Evolutionary conservation across 257 asterid species (phyloP).

Genomic region (Ballota nigra): DNA sequence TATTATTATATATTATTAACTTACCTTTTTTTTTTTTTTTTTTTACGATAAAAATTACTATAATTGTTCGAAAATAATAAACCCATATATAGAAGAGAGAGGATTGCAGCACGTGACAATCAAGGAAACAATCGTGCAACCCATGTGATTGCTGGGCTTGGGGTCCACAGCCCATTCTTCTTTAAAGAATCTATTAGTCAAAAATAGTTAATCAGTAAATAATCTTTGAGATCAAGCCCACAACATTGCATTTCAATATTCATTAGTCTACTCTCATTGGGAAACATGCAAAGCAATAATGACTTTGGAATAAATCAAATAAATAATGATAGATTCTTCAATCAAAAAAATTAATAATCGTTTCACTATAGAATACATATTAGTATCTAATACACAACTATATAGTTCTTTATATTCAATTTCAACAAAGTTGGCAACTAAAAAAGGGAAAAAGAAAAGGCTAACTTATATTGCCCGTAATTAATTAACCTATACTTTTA

Average conservation of each 20-base stretch:
- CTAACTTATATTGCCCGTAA: conserved; percentile 28
- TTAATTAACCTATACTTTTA: conserved; percentile 26
- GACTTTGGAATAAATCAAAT: conserved; percentile 21
- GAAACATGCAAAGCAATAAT: conserved; percentile 36
- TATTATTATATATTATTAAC: too few species aligned
- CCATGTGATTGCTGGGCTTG: conserved; percentile 59
- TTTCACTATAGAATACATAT: not conserved
- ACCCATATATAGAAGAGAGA: conserved; percentile 18
- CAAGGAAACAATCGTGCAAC: conserved; percentile 47
- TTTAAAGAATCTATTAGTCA: conserved; percentile 21
- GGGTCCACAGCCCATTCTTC: conserved; percentile 58
- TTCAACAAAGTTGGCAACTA: conserved; percentile 19
- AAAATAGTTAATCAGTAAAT: conserved; percentile 24
- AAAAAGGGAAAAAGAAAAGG: not conserved
- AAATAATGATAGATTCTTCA: not conserved
- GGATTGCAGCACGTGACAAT: conserved; percentile 55
- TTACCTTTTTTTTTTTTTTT: too few species aligned
- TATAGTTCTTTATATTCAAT: conserved; percentile 12
- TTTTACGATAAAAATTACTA: not conserved
- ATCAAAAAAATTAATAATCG: not conserved
- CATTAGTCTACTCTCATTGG: not conserved
- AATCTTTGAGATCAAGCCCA: conserved; percentile 26
- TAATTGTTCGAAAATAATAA: not conserved
- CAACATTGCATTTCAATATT: not conserved
- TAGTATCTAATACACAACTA: not conserved